These are phyloP conservation scores for Dryas alaskensis DNA, from an alignment of 306 rosid species.

Conservation along the genomic window DNA sequence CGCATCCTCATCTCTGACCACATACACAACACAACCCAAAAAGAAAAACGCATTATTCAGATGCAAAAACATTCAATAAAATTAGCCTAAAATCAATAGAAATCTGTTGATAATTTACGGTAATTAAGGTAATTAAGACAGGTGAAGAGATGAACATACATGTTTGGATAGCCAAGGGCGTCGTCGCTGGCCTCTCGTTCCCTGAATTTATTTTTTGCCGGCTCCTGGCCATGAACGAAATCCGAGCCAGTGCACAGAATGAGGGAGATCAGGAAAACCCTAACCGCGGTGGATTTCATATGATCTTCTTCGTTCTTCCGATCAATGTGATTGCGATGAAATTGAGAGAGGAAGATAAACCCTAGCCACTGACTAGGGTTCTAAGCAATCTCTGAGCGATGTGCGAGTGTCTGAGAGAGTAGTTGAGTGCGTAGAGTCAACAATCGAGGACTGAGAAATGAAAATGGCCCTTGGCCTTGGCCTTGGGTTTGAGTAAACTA, in stretches of 20 bases:
- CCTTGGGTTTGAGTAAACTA: not conserved
- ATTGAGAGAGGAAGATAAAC: not conserved
- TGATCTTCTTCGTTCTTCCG: constrained; percentile 17
- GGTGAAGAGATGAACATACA: constrained; percentile 41
- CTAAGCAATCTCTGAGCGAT: not conserved
- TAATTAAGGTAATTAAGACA: not conserved
- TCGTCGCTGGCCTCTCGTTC: constrained; percentile 93
- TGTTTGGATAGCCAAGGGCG: constrained; percentile 68
- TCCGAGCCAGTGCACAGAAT: constrained; percentile 37
- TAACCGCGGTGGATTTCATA: constrained; percentile 52
- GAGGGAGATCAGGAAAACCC: constrained; percentile 40
- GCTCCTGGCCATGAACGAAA: constrained; percentile 46
- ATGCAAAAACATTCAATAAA: not conserved
- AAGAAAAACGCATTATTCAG: not conserved
- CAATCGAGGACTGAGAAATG: constrained; percentile 4
- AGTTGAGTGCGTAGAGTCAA: not conserved
- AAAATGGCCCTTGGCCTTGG: not conserved
- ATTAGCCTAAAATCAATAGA: constrained; percentile 12
- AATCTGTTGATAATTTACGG: not conserved
- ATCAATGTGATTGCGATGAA: not conserved
- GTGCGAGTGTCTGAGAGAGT: not conserved
- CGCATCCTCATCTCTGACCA: constrained; percentile 83
- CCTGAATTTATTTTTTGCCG: constrained; percentile 64
- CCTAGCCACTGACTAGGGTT: constrained; percentile 7
- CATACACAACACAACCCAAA: not conserved